Evolutionary conservation across 2,329 filamentous ascomycete genomes (phyloP).

Genomic region (Phaeophleospora eucalypticola): DNA sequence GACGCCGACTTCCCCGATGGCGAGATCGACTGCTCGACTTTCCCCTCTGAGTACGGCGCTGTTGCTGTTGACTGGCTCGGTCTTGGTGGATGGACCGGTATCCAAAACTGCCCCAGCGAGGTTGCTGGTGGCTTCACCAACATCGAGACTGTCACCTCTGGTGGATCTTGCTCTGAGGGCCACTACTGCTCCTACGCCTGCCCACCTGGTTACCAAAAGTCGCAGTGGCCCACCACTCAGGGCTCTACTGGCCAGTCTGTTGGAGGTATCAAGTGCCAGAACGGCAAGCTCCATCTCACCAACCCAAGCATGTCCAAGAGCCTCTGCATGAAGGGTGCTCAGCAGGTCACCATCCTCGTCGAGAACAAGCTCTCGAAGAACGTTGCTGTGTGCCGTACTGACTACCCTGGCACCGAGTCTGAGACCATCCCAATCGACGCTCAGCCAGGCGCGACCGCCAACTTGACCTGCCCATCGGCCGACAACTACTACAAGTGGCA

Average conservation of each 20-base stretch:
- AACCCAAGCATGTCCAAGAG: constrained; percentile 59
- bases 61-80: constrained; percentile 64
- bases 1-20: constrained; percentile 71
- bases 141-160: constrained; percentile 65
- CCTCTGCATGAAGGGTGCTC: constrained; percentile 71
- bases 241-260: constrained; percentile 78
- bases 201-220: constrained; percentile 85
- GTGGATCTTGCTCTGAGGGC: constrained; percentile 57
- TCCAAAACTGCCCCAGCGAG: constrained; percentile 53
- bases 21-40: constrained; percentile 63
- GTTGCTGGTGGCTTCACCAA: constrained; percentile 38
- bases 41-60: constrained; percentile 79
- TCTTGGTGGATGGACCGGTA: constrained; percentile 71
- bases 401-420: constrained; percentile 88
- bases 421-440: constrained; percentile 76
- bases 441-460: constrained; percentile 53
- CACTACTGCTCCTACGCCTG: constrained; percentile 90
- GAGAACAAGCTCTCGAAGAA: constrained; percentile 66
- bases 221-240: constrained; percentile 79
- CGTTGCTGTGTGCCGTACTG: constrained; percentile 83
- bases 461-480: constrained; percentile 72
- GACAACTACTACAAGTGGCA: constrained; percentile 73
- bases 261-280: constrained; percentile 79
- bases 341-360: constrained; percentile 61
- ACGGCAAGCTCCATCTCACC: constrained; percentile 73